These are phyloP conservation scores for Fallopia convolvulus DNA, from an alignment of 148 eudicot genomes.

Conservation along the genomic window DNA sequence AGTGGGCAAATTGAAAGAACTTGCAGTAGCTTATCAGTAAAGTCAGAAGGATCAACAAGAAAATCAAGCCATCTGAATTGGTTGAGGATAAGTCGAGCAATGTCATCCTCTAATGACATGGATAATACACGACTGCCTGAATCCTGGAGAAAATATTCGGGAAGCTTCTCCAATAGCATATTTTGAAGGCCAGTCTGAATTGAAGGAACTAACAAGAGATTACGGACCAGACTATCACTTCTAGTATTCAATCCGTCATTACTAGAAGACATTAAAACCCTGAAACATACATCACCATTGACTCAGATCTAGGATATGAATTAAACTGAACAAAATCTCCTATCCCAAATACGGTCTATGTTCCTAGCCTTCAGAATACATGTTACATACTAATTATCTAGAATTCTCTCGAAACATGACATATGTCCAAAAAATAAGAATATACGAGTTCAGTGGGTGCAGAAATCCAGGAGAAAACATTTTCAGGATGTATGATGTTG, in stretches of 20 bases:
- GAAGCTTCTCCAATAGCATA: conserved; percentile 54
- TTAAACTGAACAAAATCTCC: neutral
- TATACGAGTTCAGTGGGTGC: neutral
- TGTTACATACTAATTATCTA: neutral
- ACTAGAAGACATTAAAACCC: conserved; percentile 37
- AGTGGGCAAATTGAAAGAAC: conserved; percentile 47
- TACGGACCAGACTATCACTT: conserved; percentile 39
- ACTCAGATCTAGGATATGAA: neutral
- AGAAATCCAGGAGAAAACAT: neutral
- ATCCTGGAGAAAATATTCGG: conserved; percentile 33
- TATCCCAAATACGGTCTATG: neutral
- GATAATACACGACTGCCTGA: conserved; percentile 20
- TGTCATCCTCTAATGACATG: conserved; percentile 36
- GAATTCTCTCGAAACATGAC: neutral
- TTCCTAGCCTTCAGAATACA: neutral
- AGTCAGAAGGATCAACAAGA: conserved; percentile 34
- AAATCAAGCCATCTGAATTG: conserved; percentile 65
- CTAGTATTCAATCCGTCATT: conserved; percentile 21
- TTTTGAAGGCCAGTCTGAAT: conserved; percentile 40
- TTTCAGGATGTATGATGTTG: neutral
- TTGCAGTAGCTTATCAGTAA: conserved; percentile 41
- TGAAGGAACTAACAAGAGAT: conserved; percentile 39
- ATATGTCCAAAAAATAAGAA: neutral
- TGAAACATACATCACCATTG: conserved; percentile 13
- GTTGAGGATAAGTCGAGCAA: conserved; percentile 42